Evolutionary conservation across 371 early-diverging fungal species (phyloP).

Genomic region (Lichtheimia ramosa): DNA sequence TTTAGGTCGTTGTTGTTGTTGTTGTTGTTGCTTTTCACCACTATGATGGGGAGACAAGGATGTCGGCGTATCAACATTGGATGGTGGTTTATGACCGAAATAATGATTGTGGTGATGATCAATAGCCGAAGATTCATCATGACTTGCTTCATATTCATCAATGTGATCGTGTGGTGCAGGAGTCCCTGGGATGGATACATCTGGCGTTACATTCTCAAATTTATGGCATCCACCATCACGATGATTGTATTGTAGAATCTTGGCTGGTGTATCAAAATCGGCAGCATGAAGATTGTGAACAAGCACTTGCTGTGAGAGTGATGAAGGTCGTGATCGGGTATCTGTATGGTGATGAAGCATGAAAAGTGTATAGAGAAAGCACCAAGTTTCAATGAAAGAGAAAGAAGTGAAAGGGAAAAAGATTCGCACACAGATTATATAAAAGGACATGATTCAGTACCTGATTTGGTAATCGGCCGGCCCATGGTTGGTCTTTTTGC

Average conservation of each 20-base stretch:
- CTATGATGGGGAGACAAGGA: conserved; percentile 21
- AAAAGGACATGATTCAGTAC: neutral
- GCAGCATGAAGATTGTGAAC: conserved; percentile 15
- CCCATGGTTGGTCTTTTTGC: too few species aligned
- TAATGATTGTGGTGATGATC: conserved; percentile 3
- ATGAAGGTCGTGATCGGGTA: conserved; percentile 3
- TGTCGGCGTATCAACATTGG: conserved; percentile 14
- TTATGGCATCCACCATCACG: conserved; percentile 18
- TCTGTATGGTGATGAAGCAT: conserved; percentile 1
- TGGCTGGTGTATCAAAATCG: conserved; percentile 38
- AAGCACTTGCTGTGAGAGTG: conserved; percentile 10
- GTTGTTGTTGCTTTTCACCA: conserved; percentile 7
- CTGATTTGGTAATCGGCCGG: neutral
- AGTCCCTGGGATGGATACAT: conserved; percentile 32
- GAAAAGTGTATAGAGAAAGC: neutral
- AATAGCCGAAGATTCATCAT: conserved; percentile 9
- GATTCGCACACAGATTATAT: neutral
- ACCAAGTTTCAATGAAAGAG: conserved; percentile 1
- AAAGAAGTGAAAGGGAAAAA: neutral
- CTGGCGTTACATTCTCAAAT: conserved; percentile 44
- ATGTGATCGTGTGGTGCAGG: conserved; percentile 9
- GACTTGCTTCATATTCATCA: conserved; percentile 10
- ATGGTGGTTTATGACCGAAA: conserved; percentile 4
- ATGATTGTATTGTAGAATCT: conserved; percentile 29
- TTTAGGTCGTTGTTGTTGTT: neutral